These are phyloP conservation scores for Pseudocercospora pini-densiflorae DNA, from an alignment of 2,329 filamentous ascomycete species.

Conservation along the genomic window DNA sequence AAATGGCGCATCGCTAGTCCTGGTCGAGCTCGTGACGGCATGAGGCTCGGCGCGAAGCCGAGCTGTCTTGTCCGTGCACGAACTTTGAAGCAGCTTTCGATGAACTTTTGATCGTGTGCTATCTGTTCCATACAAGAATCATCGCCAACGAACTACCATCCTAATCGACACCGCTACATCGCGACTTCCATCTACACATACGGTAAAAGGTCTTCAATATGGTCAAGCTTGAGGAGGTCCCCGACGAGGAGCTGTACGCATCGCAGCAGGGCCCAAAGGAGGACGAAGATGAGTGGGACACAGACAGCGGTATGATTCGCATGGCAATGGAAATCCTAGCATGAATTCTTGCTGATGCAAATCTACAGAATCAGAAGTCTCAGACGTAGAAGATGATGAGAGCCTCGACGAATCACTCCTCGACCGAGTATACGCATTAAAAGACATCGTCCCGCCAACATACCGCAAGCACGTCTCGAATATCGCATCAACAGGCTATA, in stretches of 20 bases:
- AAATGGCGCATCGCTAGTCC: too few relatives aligned
- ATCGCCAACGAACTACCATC: background rate
- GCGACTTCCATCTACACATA: background rate
- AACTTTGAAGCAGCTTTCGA: background rate
- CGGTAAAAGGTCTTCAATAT: conserved; percentile 59
- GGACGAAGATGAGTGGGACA: conserved; percentile 83
- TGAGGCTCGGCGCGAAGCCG: background rate
- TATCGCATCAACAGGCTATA: conserved; percentile 56
- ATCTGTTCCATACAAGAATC: background rate
- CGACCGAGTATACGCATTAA: conserved; percentile 49
- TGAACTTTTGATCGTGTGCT: background rate
- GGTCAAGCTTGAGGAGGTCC: conserved; percentile 96
- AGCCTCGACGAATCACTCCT: conserved; percentile 50
- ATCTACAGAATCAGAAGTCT: conserved; percentile 76
- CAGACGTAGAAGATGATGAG: conserved; percentile 66
- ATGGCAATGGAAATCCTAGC: background rate
- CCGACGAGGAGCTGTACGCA: conserved; percentile 90
- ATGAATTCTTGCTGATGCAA: conserved; percentile 17
- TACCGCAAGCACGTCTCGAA: conserved; percentile 48
- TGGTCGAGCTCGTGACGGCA: too few relatives aligned
- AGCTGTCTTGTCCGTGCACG: background rate
- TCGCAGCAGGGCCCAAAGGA: conserved; percentile 66
- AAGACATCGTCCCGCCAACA: conserved; percentile 51
- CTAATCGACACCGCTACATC: background rate
- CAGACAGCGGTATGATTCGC: conserved; percentile 77